Conservation (phyloP, 495 filamentous ascomycete species). For the Tricharina praecox region DNA sequence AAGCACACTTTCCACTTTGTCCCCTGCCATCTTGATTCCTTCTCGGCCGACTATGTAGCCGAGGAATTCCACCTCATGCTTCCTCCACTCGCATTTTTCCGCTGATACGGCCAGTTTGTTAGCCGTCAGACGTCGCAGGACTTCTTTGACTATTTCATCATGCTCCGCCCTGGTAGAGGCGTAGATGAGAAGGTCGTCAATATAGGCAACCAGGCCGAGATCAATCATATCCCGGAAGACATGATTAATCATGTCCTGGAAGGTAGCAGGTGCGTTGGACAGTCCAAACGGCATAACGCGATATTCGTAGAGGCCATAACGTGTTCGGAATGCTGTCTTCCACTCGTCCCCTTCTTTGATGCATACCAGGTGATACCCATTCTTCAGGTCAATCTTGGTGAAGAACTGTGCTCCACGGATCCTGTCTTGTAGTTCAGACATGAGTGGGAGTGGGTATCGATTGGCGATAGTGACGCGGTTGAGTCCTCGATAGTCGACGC, state of each 20-base stretch:
- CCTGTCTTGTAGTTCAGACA: slow-evolving; percentile 17
- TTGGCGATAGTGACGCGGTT: slow-evolving; percentile 5
- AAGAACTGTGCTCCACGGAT: not conserved
- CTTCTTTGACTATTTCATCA: slow-evolving; percentile 10
- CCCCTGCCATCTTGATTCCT: slow-evolving; percentile 18
- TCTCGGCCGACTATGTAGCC: slow-evolving; percentile 5
- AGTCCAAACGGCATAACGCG: slow-evolving; percentile 14
- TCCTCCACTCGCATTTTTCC: slow-evolving; percentile 9
- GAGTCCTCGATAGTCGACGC: slow-evolving; percentile 4
- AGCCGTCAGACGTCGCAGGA: slow-evolving; percentile 7
- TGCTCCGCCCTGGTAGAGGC: slow-evolving; percentile 13
- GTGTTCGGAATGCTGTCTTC: slow-evolving; percentile 27
- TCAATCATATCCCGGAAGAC: slow-evolving; percentile 2
- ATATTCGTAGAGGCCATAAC: slow-evolving; percentile 24
- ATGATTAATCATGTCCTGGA: slow-evolving; percentile 10
- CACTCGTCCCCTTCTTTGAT: slow-evolving; percentile 26
- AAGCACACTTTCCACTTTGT: slow-evolving; percentile 22
- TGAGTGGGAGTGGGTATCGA: slow-evolving; percentile 28
- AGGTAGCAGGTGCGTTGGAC: slow-evolving; percentile 1
- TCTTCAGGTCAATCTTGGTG: slow-evolving; percentile 26
- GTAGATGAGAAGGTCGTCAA: slow-evolving; percentile 30
- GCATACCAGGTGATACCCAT: slow-evolving; percentile 30
- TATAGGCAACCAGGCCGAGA: slow-evolving; percentile 22
- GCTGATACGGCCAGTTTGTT: not conserved
- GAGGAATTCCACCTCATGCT: slow-evolving; percentile 6